These are phyloP conservation scores for Hysterium pulicare DNA, from an alignment of 2,329 filamentous ascomycete species.

Conservation along the genomic window DNA sequence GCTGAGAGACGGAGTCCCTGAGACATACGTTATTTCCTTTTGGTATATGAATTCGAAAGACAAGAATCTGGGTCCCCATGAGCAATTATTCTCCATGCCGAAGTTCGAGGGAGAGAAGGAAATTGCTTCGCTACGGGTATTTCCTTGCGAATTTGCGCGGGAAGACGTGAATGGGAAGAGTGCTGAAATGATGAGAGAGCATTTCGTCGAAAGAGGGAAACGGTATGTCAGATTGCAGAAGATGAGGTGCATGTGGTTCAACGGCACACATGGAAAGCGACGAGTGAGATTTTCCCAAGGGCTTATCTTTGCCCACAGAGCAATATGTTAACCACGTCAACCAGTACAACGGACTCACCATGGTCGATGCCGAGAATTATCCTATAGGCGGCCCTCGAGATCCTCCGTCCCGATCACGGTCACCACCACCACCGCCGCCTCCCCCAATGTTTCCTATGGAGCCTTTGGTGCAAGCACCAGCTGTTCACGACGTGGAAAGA, in stretches of 20 bases:
- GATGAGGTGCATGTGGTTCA: constrained; percentile 10
- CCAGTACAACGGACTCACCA: constrained; percentile 10
- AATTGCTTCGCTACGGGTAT: constrained; percentile 10
- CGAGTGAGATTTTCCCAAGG: constrained; percentile 7
- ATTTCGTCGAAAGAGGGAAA: constrained; percentile 10
- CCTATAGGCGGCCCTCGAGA: constrained; percentile 1
- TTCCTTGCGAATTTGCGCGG: constrained; percentile 11
- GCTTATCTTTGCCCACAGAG: constrained; percentile 2
- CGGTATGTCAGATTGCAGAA: constrained; percentile 5
- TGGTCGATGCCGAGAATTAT: constrained; percentile 10
- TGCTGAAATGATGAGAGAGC: constrained; percentile 7
- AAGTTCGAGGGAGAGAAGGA: constrained; percentile 14
- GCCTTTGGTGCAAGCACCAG: too few species aligned
- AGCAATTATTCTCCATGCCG: constrained; percentile 4
- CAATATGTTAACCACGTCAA: background rate
- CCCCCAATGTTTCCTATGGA: constrained; percentile 6
- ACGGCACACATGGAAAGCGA: too few species aligned
- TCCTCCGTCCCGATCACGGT: background rate
- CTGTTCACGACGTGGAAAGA: too few species aligned
- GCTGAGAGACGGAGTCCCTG: constrained; percentile 4
- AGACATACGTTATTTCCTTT: background rate
- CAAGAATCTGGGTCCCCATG: constrained; percentile 7
- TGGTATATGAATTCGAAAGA: constrained; percentile 13
- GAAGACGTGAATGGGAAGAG: constrained; percentile 8
- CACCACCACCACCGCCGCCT: constrained; percentile 1